Conservation (phyloP, 2,329 filamentous ascomycete species). For the Fusarium pseudograminearum region DNA sequence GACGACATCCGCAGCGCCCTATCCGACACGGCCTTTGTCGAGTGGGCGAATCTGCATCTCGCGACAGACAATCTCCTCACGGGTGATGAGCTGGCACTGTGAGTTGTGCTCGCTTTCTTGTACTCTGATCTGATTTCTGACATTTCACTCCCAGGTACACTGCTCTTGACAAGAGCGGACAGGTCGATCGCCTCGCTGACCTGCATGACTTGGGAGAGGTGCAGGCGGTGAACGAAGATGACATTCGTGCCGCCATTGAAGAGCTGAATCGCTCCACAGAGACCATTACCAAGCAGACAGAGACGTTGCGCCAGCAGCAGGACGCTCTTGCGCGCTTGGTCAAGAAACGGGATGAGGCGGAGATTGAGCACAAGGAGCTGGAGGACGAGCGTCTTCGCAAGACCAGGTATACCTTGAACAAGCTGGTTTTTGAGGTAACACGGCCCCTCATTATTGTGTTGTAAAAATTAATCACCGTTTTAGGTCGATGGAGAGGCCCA, state of each 20-base stretch:
- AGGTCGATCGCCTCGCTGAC: constrained; percentile 60
- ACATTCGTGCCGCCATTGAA: constrained; percentile 70
- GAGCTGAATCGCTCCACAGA: constrained; percentile 74
- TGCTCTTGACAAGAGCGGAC: constrained; percentile 61
- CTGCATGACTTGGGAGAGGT: constrained; percentile 60
- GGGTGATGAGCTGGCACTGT: constrained; percentile 67
- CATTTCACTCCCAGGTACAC: constrained; percentile 58
- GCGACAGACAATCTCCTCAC: constrained; percentile 64
- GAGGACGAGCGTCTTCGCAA: constrained; percentile 48
- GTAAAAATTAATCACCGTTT: not conserved
- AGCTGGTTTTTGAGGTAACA: constrained; percentile 57
- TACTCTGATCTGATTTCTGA: constrained; percentile 26
- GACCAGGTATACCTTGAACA: constrained; percentile 55
- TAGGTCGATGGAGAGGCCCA: constrained; percentile 64
- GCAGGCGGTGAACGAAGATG: constrained; percentile 67
- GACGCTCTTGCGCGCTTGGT: constrained; percentile 67
- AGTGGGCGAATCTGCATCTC: constrained; percentile 65
- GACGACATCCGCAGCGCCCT: constrained; percentile 56
- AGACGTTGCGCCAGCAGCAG: constrained; percentile 70
- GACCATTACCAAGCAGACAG: constrained; percentile 72
- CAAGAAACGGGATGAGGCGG: constrained; percentile 54
- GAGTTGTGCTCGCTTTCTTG: constrained; percentile 41
- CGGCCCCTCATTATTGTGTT: not conserved
- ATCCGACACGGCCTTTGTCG: constrained; percentile 54
- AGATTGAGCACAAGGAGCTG: constrained; percentile 48